Percentiles rank a stretch among this genome's conserved stretches.
phyloP scores from a whole-genome alignment of 495 filamentous ascomycete species.

The Aspergillus incahuasiensis region DNA sequence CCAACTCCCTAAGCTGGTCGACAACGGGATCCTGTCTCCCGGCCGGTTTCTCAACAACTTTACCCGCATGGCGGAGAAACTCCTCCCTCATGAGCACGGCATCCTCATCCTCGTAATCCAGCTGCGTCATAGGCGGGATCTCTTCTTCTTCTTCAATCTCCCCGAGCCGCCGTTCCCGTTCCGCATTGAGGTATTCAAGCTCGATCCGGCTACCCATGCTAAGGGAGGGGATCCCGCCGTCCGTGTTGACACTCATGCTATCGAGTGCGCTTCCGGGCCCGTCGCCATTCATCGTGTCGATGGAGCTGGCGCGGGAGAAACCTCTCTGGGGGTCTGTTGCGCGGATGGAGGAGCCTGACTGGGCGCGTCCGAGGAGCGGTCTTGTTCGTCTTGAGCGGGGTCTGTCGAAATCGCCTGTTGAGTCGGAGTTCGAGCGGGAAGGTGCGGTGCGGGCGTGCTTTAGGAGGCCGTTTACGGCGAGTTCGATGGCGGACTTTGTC shows the following conservation, averaged over 20 bases:
- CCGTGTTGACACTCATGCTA: constrained; percentile 25
- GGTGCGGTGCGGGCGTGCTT: constrained; percentile 40
- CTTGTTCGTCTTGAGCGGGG: constrained; percentile 27
- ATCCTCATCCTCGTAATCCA: constrained; percentile 52
- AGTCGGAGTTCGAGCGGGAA: constrained; percentile 22
- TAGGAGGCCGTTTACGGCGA: constrained; percentile 36
- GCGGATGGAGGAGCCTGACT: constrained; percentile 36
- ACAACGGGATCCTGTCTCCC: constrained; percentile 20
- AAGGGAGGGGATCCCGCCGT: constrained; percentile 27
- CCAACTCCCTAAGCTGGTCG: constrained; percentile 32
- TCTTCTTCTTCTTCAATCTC: constrained; percentile 28
- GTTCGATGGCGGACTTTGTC: constrained; percentile 28
- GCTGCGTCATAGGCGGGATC: constrained; percentile 45
- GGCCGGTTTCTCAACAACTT: constrained; percentile 26
- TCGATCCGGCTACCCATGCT: constrained; percentile 32
- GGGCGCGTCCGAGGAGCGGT: constrained; percentile 47
- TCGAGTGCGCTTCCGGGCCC: constrained; percentile 45
- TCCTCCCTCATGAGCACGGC: constrained; percentile 46
- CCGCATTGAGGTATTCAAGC: constrained; percentile 29
- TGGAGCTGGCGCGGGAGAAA: constrained; percentile 47
- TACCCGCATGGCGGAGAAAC: constrained; percentile 41
- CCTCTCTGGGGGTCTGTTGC: constrained; percentile 12
- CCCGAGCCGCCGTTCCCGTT: constrained; percentile 13
- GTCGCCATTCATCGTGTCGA: constrained; percentile 53
- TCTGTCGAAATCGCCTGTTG: constrained; percentile 6